A percentile compares a stretch with the other conserved stretches of the same genome.
Conservation (phyloP, 2,329 filamentous ascomycete species). For the Hymenoscyphus repandus region DNA sequence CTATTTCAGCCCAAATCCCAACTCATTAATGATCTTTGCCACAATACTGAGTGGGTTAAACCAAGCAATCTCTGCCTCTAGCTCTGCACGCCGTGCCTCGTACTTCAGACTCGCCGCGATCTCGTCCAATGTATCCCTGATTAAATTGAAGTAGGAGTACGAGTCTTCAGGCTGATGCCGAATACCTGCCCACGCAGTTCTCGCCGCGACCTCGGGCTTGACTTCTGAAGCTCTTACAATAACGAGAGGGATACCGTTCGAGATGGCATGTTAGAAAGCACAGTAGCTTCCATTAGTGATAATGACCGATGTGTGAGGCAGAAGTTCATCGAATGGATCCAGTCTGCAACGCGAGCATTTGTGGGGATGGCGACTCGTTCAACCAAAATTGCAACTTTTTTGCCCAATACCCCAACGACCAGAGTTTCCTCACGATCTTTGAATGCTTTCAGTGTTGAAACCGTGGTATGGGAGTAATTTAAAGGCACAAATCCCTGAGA, state of each 20-base stretch:
- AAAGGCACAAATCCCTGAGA: slow-evolving; percentile 33
- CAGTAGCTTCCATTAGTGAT: slow-evolving; percentile 36
- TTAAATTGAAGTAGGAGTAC: slow-evolving; percentile 3
- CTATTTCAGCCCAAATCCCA: neutral
- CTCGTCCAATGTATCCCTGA: neutral
- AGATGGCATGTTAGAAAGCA: slow-evolving; percentile 31
- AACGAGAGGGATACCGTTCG: slow-evolving; percentile 32
- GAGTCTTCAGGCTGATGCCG: slow-evolving; percentile 31
- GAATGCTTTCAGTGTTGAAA: slow-evolving; percentile 34
- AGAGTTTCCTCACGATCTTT: slow-evolving; percentile 31
- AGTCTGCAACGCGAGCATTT: slow-evolving; percentile 34
- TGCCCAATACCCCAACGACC: slow-evolving; percentile 31
- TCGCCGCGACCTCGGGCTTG: slow-evolving; percentile 30
- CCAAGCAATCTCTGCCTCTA: neutral
- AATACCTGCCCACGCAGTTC: slow-evolving; percentile 33
- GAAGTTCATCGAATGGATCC: slow-evolving; percentile 33
- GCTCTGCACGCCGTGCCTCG: neutral
- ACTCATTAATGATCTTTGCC: neutral
- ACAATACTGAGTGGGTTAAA: neutral
- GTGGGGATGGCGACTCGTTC: slow-evolving; percentile 27
- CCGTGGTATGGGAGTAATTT: slow-evolving; percentile 30
- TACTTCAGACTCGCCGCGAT: neutral
- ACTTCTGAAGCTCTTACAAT: slow-evolving; percentile 32
- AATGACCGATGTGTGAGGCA: slow-evolving; percentile 31
- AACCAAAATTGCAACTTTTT: slow-evolving; percentile 26